Base-by-base conservation (phyloP, 495 filamentous ascomycete genomes). In the Lasiosphaeria ovina region DNA sequence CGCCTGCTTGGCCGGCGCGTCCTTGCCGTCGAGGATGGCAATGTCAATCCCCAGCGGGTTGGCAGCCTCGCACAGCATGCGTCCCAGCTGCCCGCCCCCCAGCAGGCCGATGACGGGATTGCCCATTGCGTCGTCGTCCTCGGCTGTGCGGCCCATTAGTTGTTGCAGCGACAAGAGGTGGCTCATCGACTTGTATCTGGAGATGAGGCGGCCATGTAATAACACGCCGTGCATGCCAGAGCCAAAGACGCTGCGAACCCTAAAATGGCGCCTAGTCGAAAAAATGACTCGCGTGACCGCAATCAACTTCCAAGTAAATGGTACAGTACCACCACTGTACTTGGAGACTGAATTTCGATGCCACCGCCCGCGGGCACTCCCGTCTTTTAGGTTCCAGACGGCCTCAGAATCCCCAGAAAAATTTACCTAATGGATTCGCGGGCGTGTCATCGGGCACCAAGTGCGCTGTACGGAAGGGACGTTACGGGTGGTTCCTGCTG, bases 11-110 rank as follows among this genome's bases (percentile, higher is more conserved):
- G 94, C 94, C 6, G 94, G 91, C 24, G 89, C 81, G 64, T 87
- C 81, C 56, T 85, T 84, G 17, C 83, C 85, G 76, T 98, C 95
- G 24, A 98, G 85, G 49, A 96, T 77, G 50, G 88, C 84, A 56
- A 91, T 81, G 59, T 89, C 82, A 69, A 97, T 89, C 65, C 92
- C 92, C 42, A 96, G 81, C 51, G 87, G 86, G 65, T 93, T 93
- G 51, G 94, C 92, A 45, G 89, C 88, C 75, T 98, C 91, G 54
- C 90, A 87, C n/a, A 97, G 82, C 94, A 98, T 98, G 61, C 90
- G 90, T 49, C 94, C 94, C 35, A 98, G 82, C 77, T 93, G 93
- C 68, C 93, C 93, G 38, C 76, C 76, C 51, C 76, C 76, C 8
- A 78, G 66, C 38, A 78, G 66, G 58, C 76, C 76, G 52, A 78